Percentiles rank a stretch among this genome's conserved stretches.
These are phyloP conservation scores for Xylaria polymorpha DNA, from an alignment of 2,329 filamentous ascomycete species.

Conservation along the genomic window DNA sequence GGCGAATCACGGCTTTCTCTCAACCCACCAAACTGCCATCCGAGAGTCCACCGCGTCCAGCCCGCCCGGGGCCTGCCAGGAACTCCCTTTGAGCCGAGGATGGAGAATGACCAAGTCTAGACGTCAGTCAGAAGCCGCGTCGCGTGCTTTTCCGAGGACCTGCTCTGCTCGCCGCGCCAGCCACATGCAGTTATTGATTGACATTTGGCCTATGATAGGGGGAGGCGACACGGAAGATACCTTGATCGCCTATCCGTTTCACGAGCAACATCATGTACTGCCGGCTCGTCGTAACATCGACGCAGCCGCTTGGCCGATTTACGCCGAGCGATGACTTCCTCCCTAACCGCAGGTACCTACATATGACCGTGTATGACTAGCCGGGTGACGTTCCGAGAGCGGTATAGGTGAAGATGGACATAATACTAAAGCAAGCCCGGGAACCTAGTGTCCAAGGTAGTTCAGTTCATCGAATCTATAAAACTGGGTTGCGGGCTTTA, in stretches of 20 bases:
- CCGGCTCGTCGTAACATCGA: conserved; percentile 29
- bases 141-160: conserved; percentile 33
- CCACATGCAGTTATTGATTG: conserved; percentile 3
- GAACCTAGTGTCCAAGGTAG: not conserved
- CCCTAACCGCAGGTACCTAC: not conserved
- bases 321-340: conserved; percentile 44
- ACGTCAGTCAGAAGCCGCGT: conserved; percentile 40
- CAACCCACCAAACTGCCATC: conserved; percentile 18
- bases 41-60: conserved; percentile 24
- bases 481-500: conserved; percentile 5
- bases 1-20: conserved; percentile 58
- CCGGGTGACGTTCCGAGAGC: conserved; percentile 15
- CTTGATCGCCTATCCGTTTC: conserved; percentile 16
- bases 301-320: conserved; percentile 52
- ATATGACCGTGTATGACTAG: conserved; percentile 31
- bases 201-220: conserved; percentile 19
- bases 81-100: conserved; percentile 55
- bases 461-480: not conserved
- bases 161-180: conserved; percentile 8
- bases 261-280: conserved; percentile 24
- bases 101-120: conserved; percentile 36
- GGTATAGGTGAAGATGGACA: conserved; percentile 5
- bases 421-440: not conserved
- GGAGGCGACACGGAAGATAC: conserved; percentile 19
- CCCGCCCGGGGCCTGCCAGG: conserved; percentile 39